A percentile compares a stretch with the other conserved stretches of the same genome.
phyloP scores from a whole-genome alignment of 441 rosid genomes.

The Mallotus repandus region DNA sequence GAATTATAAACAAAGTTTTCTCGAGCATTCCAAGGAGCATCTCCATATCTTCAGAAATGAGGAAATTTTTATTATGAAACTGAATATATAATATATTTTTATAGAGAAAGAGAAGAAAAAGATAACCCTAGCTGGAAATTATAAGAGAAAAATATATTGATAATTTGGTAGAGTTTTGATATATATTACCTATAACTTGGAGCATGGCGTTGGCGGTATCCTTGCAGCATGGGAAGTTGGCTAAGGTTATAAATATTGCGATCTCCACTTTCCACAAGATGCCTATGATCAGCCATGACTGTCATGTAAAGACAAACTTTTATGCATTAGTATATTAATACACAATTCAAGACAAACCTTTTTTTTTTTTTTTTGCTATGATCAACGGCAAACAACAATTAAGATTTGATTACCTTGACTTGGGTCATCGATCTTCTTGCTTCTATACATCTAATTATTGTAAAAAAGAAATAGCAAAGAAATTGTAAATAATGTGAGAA shows the following conservation, averaged over 20 bases:
- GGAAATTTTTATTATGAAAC: background rate
- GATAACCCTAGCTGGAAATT: background rate
- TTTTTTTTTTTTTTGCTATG: background rate
- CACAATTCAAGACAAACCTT: conserved; percentile 19
- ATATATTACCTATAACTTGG: conserved; percentile 49
- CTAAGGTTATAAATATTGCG: conserved; percentile 65
- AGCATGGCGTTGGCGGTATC: conserved; percentile 39
- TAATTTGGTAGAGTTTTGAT: background rate
- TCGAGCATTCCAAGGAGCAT: conserved; percentile 50
- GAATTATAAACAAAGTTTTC: conserved; percentile 31
- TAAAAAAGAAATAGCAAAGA: background rate
- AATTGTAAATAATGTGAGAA: background rate
- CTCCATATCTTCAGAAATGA: conserved; percentile 46
- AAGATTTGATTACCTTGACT: conserved; percentile 46
- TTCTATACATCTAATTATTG: conserved; percentile 67
- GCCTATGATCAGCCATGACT: conserved; percentile 58
- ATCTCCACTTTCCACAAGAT: conserved; percentile 59
- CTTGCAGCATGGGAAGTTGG: conserved; percentile 76
- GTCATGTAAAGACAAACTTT: conserved; percentile 25
- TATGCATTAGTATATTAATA: conserved; percentile 1
- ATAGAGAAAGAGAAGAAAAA: background rate
- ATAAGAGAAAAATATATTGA: background rate
- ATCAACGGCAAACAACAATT: too few relatives aligned
- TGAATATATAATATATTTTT: background rate
- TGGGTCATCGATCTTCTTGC: conserved; percentile 73